Evolutionary conservation across 1,284 basidiomycete species (phyloP), one percentile per base, ranked within the genome.

Genomic region (Ceratobasidium sp.): DNA sequence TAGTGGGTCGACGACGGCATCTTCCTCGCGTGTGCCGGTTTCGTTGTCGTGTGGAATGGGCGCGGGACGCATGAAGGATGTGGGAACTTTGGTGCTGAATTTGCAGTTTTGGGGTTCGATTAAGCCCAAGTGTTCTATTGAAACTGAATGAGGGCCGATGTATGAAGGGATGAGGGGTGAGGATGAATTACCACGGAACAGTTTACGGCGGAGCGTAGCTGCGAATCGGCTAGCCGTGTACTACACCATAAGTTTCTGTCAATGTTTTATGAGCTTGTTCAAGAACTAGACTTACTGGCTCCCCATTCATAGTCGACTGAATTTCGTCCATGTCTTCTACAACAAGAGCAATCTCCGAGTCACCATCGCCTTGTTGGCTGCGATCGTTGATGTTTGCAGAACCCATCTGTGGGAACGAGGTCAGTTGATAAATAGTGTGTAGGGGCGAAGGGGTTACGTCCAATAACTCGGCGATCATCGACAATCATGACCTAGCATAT

Each of bases 381-480:
- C 93, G 89, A 77, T 95, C 94, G 78, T 98, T 98, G 77, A 97
- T 82, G 80, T 98, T 96, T 6, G 94, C 94, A 30, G 91, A 93
- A 46, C 94, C 93, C 86, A 94, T 91, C 90, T 94, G 73, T 2
- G 75, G 67, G n/a, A 1, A 16, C 16, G 11, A 57, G 61, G 16
- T 59, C 28, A 14, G 26, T 58, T 2, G 30, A 11, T 21, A 21
- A 23, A 9, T 30, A 14, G 58, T 9, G 61, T 41, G n/a, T 26
- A 44, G 1, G n/a, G 8, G 21, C 23, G 32, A 58, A 1, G 13
- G 14, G 50, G 23, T 21, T 13, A 85, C 91, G 74, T 76, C 93
- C 91, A 77, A 98, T 93, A 46, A 96, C 93, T 44, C 89, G 85
- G 21, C 88, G 85, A 80, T 98, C 96, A 78, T 98, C 96, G 26